phyloP scores from a whole-genome alignment of 2,329 filamentous ascomycete species.

The Clonostachys rhizophaga region DNA sequence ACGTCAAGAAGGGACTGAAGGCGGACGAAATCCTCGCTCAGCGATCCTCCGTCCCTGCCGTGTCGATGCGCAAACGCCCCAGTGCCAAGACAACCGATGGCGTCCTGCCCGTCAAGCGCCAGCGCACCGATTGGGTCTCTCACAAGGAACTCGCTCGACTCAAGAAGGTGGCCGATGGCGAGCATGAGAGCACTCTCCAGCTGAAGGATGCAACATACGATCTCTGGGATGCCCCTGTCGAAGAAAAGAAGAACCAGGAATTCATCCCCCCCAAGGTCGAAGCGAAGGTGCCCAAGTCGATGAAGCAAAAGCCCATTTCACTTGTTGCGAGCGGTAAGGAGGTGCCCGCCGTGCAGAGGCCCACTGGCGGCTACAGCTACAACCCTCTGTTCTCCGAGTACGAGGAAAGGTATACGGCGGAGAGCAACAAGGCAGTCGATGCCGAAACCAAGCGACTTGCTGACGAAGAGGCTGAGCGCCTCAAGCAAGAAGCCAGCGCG shows the following conservation, averaged over 20 bases:
- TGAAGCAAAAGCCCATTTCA: constrained; percentile 74
- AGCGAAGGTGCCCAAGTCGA: constrained; percentile 68
- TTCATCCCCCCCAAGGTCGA: constrained; percentile 64
- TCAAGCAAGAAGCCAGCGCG: constrained; percentile 63
- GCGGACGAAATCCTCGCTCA: constrained; percentile 87
- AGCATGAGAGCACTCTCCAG: constrained; percentile 48
- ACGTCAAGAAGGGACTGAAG: constrained; percentile 74
- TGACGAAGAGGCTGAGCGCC: constrained; percentile 60
- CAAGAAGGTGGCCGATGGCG: constrained; percentile 72
- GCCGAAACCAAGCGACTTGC: constrained; percentile 71
- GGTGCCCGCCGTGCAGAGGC: constrained; percentile 73
- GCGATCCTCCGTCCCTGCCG: constrained; percentile 75
- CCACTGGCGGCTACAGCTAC: constrained; percentile 82
- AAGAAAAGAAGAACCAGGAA: constrained; percentile 27
- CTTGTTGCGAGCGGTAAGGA: constrained; percentile 78
- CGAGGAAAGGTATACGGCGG: constrained; percentile 66
- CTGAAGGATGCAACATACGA: constrained; percentile 68
- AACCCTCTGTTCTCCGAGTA: constrained; percentile 89
- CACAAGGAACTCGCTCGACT: constrained; percentile 79
- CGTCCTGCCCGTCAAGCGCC: constrained; percentile 68
- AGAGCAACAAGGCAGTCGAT: constrained; percentile 75
- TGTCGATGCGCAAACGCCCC: constrained; percentile 73
- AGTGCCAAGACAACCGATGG: constrained; percentile 65
- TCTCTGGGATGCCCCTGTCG: constrained; percentile 55
- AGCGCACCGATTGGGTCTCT: constrained; percentile 74